Conservation (phyloP, 169 alveolate genomes). For the Plasmodium gonderi region DNA sequence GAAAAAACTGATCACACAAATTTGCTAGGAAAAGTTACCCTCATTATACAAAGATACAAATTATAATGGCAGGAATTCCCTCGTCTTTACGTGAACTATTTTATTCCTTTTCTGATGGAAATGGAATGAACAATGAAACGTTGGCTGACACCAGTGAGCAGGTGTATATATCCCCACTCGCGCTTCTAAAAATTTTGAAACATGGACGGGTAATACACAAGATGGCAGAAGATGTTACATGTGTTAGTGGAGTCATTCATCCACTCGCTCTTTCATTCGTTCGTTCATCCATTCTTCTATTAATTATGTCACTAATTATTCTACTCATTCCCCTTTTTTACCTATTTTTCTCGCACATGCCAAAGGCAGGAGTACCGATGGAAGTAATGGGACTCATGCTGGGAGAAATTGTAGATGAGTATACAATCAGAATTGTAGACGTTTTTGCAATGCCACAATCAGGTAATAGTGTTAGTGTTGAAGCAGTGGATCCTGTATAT, state of each 20-base stretch:
- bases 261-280: no score
- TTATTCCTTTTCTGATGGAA: slow-evolving; percentile 83
- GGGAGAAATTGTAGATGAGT: slow-evolving; percentile 99
- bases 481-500: slow-evolving; percentile 99
- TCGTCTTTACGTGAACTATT: slow-evolving; percentile 78
- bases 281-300: no score
- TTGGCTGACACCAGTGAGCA: slow-evolving; percentile 95
- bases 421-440: slow-evolving; percentile 99
- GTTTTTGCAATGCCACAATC: slow-evolving; percentile 99
- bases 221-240: no score
- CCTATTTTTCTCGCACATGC: slow-evolving; percentile 19
- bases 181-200: slow-evolving; percentile 97
- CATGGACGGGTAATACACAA: slow-evolving; percentile 95
- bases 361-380: slow-evolving; percentile 99
- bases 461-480: slow-evolving; percentile 98
- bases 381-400: slow-evolving; percentile 99
- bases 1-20: background rate
- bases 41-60: background rate
- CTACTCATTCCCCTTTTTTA: no score
- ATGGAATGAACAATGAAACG: slow-evolving; percentile 81
- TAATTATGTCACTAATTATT: no score
- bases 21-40: background rate
- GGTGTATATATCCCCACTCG: slow-evolving; percentile 97
- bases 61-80: slow-evolving; percentile 72
- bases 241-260: no score